Base-by-base conservation (phyloP, 2,329 filamentous ascomycete genomes). In the Helicocarpus griseus region DNA sequence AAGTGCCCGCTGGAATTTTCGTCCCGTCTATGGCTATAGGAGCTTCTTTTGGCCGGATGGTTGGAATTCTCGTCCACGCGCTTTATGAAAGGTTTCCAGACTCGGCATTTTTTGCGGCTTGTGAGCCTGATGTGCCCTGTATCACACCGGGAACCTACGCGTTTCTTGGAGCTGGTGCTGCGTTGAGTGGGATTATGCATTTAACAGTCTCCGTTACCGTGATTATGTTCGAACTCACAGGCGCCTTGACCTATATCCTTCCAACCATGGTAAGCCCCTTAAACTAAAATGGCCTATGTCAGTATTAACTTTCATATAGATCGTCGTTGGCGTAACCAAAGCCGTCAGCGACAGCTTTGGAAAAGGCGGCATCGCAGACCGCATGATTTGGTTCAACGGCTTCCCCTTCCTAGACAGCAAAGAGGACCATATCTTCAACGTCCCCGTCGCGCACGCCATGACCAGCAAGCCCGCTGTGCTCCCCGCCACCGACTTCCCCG, bases 201-300 rank as follows among this genome's bases (percentile, higher is more conserved):
- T 87, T 98, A 56, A 96, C 91, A 0, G 83, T 98, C 14, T 94
- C 90, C 0, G 89, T 98, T 8, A 91, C 96, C 2, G 93, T 98
- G 62, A 98, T 98, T 68, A 97, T 98, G 93, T 97, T 97, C 63
- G 93, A 98, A 69, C 78, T 98, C 46, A 98, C 93, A 0, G 93
- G 93, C n/a, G 93, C 93, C 5, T 73, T 97, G 54, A 95, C 90
- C 1, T 98, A 98, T 64, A 97, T 98, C 57, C 74, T 98, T 26
- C 93, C 93, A 0, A 97, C 91, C 13, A 98, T 98, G 93, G 76
- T 78, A 63, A 55, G 73, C 61, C 24, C 19, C 7, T 21, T 14
- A 52, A 40, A 38, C 1, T 17, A 17, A 45, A 17, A 33, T 6
- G 28, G 19, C 28, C 14, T 29, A 36, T 26, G 17, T 46, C 31